These are phyloP conservation scores for Evernia prunastri DNA, from an alignment of 495 filamentous ascomycete genomes.

Conservation along the genomic window DNA sequence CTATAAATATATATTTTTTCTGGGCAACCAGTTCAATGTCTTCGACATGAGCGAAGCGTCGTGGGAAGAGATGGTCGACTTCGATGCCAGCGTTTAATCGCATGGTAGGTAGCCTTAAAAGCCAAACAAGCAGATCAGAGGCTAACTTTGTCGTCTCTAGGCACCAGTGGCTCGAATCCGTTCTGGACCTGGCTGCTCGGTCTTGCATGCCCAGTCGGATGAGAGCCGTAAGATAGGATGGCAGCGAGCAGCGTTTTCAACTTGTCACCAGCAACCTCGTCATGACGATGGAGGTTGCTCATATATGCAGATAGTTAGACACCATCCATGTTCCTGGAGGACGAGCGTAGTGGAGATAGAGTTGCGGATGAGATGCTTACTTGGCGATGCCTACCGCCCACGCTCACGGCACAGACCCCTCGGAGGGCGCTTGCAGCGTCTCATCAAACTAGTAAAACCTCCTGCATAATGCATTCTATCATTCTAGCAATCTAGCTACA, in stretches of 20 bases:
- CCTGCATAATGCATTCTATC: background rate
- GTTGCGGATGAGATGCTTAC: constrained; percentile 8
- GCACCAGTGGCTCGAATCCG: background rate
- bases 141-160: constrained; percentile 2
- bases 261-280: no score
- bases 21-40: constrained; percentile 24
- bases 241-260: no score
- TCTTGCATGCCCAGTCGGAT: no score
- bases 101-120: background rate
- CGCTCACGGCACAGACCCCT: background rate
- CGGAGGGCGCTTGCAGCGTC: background rate
- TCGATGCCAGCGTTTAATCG: background rate
- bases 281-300: no score
- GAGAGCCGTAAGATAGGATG: no score
- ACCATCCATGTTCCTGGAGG: background rate
- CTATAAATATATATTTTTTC: no score
- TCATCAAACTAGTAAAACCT: background rate
- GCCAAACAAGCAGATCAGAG: background rate
- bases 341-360: constrained; percentile 8
- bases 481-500: background rate
- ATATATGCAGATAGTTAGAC: no score
- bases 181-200: background rate
- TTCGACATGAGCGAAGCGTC: constrained; percentile 21
- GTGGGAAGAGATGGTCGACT: constrained; percentile 5
- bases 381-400: constrained; percentile 3